Base-by-base conservation (phyloP, 176 grass and related monocot species). In the Thalia dealbata region DNA sequence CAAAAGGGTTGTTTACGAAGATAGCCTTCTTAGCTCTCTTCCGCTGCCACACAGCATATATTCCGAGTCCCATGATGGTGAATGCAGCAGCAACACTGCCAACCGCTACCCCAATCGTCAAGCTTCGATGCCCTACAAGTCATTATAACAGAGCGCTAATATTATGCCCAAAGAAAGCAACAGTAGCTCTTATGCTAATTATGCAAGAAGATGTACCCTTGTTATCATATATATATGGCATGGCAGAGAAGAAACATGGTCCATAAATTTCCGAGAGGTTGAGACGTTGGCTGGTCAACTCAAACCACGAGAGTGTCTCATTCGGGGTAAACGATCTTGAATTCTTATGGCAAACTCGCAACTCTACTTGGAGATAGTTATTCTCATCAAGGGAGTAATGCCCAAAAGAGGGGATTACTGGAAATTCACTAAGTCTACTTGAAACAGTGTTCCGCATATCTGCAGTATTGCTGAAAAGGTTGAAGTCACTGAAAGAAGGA, bases 1-100 rank as follows among this genome's bases (percentile, higher is more conserved):
- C 95, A 24, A 99, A 99, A 24, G 90, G 90, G 27, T 86, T 89
- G 48, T 85, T 89, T 38, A 91, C 85, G 81, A 91, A 81, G 64
- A 84, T 70, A 0, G 90, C 83, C 81, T 81, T 93, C 76, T 86
- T 78, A 50, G 87, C 90, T 3, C 64, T 78, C 48, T 68, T 70
- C 74, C 84, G 84, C 68, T 91, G 95, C 59, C 84, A 78, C 12
- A 88, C 52, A 0, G 87, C 90, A 52, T 91, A 99, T 67, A 75
- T 30, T 3, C 82, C 83, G 23, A 99, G 81, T 9, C 79, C 95
- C 6, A 10, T 10, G 44, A 68, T 68, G 38, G 44, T 45, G 65
- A 24, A 23, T 35, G 43, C 16, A 42, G 65, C 32, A 43, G 38
- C 65, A 44, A 83, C 83, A 56, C 84, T 86, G 12, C 87, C 87